Evolutionary conservation across 129 eudicot species (phyloP).

Genomic region (Heracleum sosnowskyi): DNA sequence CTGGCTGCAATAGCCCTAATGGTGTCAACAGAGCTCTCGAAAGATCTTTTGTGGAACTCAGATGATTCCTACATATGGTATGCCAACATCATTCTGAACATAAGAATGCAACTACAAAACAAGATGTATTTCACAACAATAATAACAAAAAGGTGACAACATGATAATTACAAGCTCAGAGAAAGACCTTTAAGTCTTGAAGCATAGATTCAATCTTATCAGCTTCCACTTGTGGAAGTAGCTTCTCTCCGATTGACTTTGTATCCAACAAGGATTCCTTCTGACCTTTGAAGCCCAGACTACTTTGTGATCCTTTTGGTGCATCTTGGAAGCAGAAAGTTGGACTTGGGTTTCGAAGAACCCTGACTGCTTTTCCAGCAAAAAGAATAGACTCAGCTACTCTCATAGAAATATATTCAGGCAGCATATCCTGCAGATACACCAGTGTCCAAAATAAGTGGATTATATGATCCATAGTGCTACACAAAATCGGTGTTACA

Average conservation of each 20-base stretch:
- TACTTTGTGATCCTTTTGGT: constrained; percentile 33
- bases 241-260: constrained; percentile 54
- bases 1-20: constrained; percentile 90
- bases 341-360: constrained; percentile 92
- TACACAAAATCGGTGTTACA: neutral
- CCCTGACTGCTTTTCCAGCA: constrained; percentile 97
- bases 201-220: constrained; percentile 88
- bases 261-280: constrained; percentile 29
- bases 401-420: constrained; percentile 79
- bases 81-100: constrained; percentile 2
- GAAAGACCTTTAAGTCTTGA: constrained; percentile 69
- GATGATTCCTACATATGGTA: constrained; percentile 61
- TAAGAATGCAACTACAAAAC: neutral
- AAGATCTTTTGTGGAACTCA: constrained; percentile 90
- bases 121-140: neutral
- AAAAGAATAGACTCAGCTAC: constrained; percentile 91
- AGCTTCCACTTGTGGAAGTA: constrained; percentile 87
- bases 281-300: constrained; percentile 24
- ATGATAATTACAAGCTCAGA: neutral
- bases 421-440: constrained; percentile 80
- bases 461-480: neutral
- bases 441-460: neutral
- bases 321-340: constrained; percentile 51
- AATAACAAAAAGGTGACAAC: neutral
- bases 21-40: constrained; percentile 82